Evolutionary conservation across 2,329 filamentous ascomycete species (phyloP), one percentile per base, ranked within the genome.

Genomic region (Talaromyces funiculosus): DNA sequence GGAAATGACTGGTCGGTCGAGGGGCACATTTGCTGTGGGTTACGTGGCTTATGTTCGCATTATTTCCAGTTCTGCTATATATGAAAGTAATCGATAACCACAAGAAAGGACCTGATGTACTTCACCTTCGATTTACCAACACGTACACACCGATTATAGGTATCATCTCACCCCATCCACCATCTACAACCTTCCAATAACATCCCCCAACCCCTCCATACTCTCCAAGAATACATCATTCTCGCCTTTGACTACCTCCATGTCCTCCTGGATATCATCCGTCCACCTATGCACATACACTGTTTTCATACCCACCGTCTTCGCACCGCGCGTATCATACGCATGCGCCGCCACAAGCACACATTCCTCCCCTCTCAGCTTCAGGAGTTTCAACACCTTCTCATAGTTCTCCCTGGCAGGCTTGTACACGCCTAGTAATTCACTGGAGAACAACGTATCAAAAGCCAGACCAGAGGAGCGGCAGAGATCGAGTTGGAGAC

Each of bases 271-370:
- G 0, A 78, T 65, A 71, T 84, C 82, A 60, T 84, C 82, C 0
- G 81, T 84, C 77, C 77, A 80, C 20, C 82, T 71, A 64, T 78
- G 72, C 3, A 85, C 70, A 66, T 84, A 84, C 0, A 83, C 70
- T 0, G 81, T 84, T 62, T 71, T 77, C 71, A 85, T 77, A 0
- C 82, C 82, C 4, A 76, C 70, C 0, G 66, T 65, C 65, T 77
- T 77, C 14, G 80, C 83, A 1, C 76, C 82, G 16, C 79, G 71
- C 22, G 81, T 57, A 67, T 84, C 83, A 65, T 82, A 84, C 2
- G 80, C 79, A 72, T 85, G 82, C 1, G 81, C 81, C 3, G 82
- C 81, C 2, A 84, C 80, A 77, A 82, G 73, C 9, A 81, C 75
- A 18, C 76, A 77, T 57, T 84, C 77, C n/a, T 81, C 75, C 0